Conservation (phyloP, 768 basidiomycete genomes). For the Steccherinum ochraceum region DNA sequence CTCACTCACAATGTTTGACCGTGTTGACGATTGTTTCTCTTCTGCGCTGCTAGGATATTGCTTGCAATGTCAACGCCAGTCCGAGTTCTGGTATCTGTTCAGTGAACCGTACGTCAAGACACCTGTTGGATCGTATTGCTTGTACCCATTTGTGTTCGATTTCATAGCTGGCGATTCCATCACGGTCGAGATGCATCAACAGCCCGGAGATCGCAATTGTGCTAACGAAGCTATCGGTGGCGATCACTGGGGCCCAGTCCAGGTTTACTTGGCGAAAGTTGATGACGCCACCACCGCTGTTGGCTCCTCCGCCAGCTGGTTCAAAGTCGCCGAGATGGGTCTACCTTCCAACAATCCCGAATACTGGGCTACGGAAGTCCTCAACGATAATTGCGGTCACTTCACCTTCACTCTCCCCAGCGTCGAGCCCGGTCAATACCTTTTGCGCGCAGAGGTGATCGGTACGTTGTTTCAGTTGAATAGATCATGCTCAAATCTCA, state of each 20-base stretch:
- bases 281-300: constrained; percentile 37
- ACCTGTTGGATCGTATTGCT: background rate
- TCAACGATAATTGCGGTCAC: constrained; percentile 48
- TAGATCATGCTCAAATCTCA: too few species aligned
- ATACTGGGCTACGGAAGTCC: constrained; percentile 37
- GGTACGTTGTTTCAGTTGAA: constrained; percentile 23
- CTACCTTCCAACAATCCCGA: constrained; percentile 42
- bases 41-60: constrained; percentile 41
- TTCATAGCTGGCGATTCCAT: constrained; percentile 37
- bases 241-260: constrained; percentile 43
- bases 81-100: constrained; percentile 34
- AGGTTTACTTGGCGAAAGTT: constrained; percentile 45
- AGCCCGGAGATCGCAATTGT: constrained; percentile 40
- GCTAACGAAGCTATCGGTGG: constrained; percentile 44
- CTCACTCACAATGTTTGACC: background rate
- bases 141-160: too few species aligned
- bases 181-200: constrained; percentile 51
- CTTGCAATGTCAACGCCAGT: constrained; percentile 37
- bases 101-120: constrained; percentile 29
- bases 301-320: constrained; percentile 38
- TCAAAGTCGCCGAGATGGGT: constrained; percentile 46
- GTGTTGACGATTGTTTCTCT: too few species aligned
- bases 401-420: constrained; percentile 41
- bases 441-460: constrained; percentile 45
- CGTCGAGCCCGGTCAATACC: constrained; percentile 38